Evolutionary conservation across 305 asterid species (phyloP), one percentile per base, ranked within the genome.

Genomic region (Fraxinus floribunda): DNA sequence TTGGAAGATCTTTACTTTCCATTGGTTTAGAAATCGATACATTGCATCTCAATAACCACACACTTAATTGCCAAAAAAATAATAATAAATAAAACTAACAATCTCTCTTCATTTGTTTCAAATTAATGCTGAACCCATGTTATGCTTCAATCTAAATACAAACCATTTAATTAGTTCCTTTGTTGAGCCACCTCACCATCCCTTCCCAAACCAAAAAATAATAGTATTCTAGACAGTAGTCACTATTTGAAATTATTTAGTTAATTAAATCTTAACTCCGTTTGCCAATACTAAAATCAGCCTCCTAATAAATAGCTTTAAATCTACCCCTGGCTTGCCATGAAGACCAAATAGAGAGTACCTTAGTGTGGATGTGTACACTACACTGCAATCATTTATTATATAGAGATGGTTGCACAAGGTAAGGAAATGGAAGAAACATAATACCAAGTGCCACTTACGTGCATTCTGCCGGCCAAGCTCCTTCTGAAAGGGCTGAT

Each of bases 401-500:
- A 7, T 20, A 62, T 13, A 62, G 29, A 62, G 30, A 20, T 0
- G 6, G 13, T 62, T 62, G 72, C 34, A 62, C 68, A 22, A 5
- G 72, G 72, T 20, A 8, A 20, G 32, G 8, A 62, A 22, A 7
- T 22, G 15, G 29, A 62, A 29, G 32, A 20, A 20, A 62, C 30
- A 55, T 30, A 16, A 35, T 35, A 13, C 32, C 3, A 49, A 60
- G 41, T 81, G 81, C 81, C 79, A 95, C 99, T 90, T 90, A 95
- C 99, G 91, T 98, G 68, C 99, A 96, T 82, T 96, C 95, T 34
- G 99, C 89, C 57, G 98, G 93, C 98, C 99, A 96, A 82, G 91
- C 87, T 82, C 98, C 98, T 87, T 93, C 97, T 89, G 90, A 86
- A 36, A 96, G 94, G 76, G 97, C 97, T 11, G 98, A 94, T 75